Conservation (phyloP, 2,329 filamentous ascomycete genomes). For the Lasiodiplodia sp. region DNA sequence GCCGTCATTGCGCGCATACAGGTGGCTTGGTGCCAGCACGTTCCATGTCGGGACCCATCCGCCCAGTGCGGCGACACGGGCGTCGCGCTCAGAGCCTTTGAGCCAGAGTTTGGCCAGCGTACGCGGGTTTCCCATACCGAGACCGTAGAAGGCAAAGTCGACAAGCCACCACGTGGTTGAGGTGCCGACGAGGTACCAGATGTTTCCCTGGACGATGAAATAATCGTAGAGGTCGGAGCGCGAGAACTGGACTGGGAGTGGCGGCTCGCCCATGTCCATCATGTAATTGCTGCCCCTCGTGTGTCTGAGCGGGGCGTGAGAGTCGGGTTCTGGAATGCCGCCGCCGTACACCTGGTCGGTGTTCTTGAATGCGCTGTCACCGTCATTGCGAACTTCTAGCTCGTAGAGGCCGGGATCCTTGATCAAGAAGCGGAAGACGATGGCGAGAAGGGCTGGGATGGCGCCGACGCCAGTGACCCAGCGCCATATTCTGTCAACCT, state of each 20-base stretch:
- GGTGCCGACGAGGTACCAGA: conserved; percentile 47
- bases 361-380: conserved; percentile 39
- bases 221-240: conserved; percentile 42
- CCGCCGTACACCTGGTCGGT: conserved; percentile 40
- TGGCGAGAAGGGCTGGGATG: conserved; percentile 46
- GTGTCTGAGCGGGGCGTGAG: conserved; percentile 39
- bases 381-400: conserved; percentile 48
- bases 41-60: conserved; percentile 9
- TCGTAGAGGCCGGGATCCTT: conserved; percentile 51
- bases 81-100: conserved; percentile 29
- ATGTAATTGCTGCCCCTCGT: conserved; percentile 38
- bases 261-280: conserved; percentile 33
- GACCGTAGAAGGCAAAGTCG: conserved; percentile 47
- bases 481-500: conserved; percentile 39
- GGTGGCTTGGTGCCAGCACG: conserved; percentile 2
- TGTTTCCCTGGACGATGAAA: conserved; percentile 46
- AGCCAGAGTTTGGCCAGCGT: conserved; percentile 46
- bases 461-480: conserved; percentile 49
- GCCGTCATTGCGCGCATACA: conserved; percentile 6
- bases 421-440: conserved; percentile 50
- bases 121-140: conserved; percentile 45
- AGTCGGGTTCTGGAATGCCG: conserved; percentile 33
- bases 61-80: background rate
- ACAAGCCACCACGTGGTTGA: conserved; percentile 46
- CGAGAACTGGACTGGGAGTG: conserved; percentile 39